phyloP scores from a whole-genome alignment of 2,329 filamentous ascomycete genomes.

The Nectriaceae sp. region DNA sequence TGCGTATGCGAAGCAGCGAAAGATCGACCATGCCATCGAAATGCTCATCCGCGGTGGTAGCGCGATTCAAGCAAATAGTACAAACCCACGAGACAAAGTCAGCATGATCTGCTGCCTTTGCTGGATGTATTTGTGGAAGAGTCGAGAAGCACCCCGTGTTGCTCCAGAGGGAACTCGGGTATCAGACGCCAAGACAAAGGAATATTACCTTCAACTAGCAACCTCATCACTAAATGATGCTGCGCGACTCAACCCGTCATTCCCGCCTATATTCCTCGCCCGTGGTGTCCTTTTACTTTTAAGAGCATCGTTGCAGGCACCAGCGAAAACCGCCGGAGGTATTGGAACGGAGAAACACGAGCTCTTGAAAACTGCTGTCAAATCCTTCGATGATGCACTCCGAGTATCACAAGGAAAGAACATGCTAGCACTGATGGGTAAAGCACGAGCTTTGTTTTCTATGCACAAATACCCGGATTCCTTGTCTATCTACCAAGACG shows the following conservation, averaged over 20 bases:
- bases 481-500: constrained; percentile 82
- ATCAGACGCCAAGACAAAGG: constrained; percentile 84
- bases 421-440: constrained; percentile 88
- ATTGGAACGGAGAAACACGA: constrained; percentile 76
- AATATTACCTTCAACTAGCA: constrained; percentile 87
- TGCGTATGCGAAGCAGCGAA: constrained; percentile 94
- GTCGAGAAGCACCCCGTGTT: constrained; percentile 71
- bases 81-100: constrained; percentile 78
- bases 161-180: constrained; percentile 62
- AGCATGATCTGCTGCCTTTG: constrained; percentile 82
- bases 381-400: constrained; percentile 93
- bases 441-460: constrained; percentile 83
- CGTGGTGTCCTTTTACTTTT: constrained; percentile 87
- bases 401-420: constrained; percentile 84
- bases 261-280: constrained; percentile 87
- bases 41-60: constrained; percentile 73
- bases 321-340: constrained; percentile 66
- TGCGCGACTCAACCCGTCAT: constrained; percentile 89
- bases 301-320: constrained; percentile 79
- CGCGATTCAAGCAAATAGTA: constrained; percentile 68
- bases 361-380: constrained; percentile 79
- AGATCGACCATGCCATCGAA: constrained; percentile 81
- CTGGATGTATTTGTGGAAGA: constrained; percentile 91
- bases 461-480: constrained; percentile 85
- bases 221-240: constrained; percentile 93